These are phyloP conservation scores for Yarrowia keelungensis DNA, from an alignment of 805 yeast species.

Conservation along the genomic window DNA sequence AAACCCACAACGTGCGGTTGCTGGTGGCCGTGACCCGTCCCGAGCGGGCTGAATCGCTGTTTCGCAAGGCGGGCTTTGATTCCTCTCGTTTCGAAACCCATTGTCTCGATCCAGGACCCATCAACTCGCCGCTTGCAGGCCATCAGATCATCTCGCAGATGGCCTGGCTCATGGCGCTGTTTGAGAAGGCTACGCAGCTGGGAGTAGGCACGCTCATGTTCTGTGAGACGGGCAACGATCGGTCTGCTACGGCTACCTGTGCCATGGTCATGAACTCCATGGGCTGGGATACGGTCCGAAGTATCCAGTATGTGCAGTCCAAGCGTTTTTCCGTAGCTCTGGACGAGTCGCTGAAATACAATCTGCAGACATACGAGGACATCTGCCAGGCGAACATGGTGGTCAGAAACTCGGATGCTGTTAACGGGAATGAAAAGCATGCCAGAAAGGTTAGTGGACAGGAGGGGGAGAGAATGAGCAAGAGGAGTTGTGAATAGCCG, in stretches of 20 bases:
- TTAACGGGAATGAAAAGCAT: conserved; percentile 5
- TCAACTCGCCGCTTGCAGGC: conserved; percentile 32
- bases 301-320: conserved; percentile 49
- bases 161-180: conserved; percentile 9
- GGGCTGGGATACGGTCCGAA: conserved; percentile 41
- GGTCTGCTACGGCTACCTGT: conserved; percentile 47
- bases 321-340: conserved; percentile 47
- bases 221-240: conserved; percentile 51
- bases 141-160: conserved; percentile 38
- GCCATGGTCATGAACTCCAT: conserved; percentile 47
- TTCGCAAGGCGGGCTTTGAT: conserved; percentile 16
- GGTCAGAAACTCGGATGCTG: conserved; percentile 19
- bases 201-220: conserved; percentile 43
- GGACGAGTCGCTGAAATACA: conserved; percentile 44
- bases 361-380: conserved; percentile 43
- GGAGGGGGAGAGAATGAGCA: background rate
- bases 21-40: conserved; percentile 41
- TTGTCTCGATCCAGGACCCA: conserved; percentile 25
- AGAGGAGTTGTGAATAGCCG: conserved; percentile 12
- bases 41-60: conserved; percentile 29
- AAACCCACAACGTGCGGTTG: conserved; percentile 51
- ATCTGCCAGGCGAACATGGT: conserved; percentile 38
- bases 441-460: conserved; percentile 19
- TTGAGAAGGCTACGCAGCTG: conserved; percentile 6
- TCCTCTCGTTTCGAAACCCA: conserved; percentile 8